These are phyloP conservation scores for Umbelopsis sp. DNA, from an alignment of 371 early-diverging fungal genomes.

Conservation along the genomic window DNA sequence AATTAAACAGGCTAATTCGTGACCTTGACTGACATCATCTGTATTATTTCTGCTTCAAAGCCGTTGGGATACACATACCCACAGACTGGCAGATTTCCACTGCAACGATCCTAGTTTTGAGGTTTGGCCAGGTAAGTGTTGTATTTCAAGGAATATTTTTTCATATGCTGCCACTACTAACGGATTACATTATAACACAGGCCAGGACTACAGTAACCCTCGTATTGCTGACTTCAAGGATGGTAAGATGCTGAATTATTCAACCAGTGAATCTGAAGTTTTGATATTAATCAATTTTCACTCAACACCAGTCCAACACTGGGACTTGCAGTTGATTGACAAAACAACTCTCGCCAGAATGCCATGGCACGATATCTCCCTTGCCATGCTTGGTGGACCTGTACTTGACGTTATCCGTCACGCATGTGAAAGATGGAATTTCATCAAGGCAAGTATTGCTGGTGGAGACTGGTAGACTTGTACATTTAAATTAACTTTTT, in stretches of 20 bases:
- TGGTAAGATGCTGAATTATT: conserved; percentile 41
- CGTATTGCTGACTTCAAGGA: conserved; percentile 87
- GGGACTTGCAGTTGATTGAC: conserved; percentile 67
- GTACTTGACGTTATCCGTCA: conserved; percentile 88
- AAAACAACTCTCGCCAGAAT: conserved; percentile 76
- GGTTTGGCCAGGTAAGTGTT: conserved; percentile 42
- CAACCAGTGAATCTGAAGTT: not conserved
- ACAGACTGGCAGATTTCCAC: conserved; percentile 75
- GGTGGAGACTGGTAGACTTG: not conserved
- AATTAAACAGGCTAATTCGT: not conserved
- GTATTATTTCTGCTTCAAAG: conserved; percentile 34
- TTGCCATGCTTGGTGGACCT: conserved; percentile 75
- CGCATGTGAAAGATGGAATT: conserved; percentile 94
- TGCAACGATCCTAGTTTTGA: conserved; percentile 34
- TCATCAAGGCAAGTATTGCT: conserved; percentile 57
- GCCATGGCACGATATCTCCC: conserved; percentile 96
- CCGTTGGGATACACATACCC: conserved; percentile 86
- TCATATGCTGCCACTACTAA: too few relatives aligned
- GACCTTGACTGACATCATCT: not conserved
- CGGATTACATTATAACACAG: conserved; percentile 27
- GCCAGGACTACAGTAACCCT: conserved; percentile 93
- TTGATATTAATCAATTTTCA: conserved; percentile 33
- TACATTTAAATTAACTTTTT: not conserved
- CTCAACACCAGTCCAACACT: conserved; percentile 60
- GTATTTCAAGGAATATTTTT: too few relatives aligned